Evolutionary conservation across 208 protist species (phyloP).

Genomic region (Acanthamoeba lenticulata): DNA sequence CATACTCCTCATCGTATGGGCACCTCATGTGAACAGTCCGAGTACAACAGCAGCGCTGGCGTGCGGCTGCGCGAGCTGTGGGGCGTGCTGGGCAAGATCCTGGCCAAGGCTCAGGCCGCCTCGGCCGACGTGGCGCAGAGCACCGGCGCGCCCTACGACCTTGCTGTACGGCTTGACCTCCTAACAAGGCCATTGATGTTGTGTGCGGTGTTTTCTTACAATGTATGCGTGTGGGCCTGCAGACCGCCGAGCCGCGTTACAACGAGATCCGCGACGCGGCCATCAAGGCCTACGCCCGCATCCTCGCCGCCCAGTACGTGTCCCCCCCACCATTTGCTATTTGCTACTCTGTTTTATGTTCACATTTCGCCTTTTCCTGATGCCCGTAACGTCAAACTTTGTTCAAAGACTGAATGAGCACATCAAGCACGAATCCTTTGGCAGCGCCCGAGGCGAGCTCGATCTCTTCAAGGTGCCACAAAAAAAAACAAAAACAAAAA

Average conservation of each 20-base stretch:
- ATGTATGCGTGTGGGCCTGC: no score
- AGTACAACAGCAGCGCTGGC: neutral
- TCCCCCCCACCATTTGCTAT: no score
- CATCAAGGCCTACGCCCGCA: neutral
- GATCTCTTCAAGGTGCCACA: neutral
- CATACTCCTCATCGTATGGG: no score
- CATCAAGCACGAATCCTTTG: neutral
- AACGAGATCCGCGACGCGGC: neutral
- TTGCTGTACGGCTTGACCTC: neutral
- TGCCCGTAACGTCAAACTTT: no score
- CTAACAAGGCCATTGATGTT: neutral
- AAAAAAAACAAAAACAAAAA: no score
- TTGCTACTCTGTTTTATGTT: neutral
- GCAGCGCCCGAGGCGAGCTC: neutral
- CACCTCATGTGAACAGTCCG: no score
- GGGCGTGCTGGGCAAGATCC: neutral
- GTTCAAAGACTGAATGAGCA: neutral
- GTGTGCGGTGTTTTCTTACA: neutral
- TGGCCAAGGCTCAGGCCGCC: neutral
- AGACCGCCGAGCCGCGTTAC: neutral
- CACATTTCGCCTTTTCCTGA: no score
- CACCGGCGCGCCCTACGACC: neutral
- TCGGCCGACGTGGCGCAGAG: neutral
- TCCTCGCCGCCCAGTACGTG: neutral
- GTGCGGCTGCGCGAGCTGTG: neutral